phyloP scores from a whole-genome alignment of 306 rosid genomes.

The Alnus glutinosa region DNA sequence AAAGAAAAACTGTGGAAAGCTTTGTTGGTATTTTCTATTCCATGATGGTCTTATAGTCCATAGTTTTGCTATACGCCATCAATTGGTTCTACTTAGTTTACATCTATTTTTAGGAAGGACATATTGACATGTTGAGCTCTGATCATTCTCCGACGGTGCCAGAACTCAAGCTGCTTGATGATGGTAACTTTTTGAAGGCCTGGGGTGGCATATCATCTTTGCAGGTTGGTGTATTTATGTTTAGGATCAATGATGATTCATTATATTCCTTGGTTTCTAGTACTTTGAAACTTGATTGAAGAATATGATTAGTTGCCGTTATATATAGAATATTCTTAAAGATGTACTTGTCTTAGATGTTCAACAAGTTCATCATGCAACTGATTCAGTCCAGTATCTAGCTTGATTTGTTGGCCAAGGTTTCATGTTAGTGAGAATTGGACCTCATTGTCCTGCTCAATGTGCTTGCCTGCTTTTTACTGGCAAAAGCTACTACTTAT shows the following conservation, averaged over 20 bases:
- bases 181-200: conserved; percentile 84
- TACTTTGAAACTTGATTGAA: conserved; percentile 3
- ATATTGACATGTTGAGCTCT: conserved; percentile 76
- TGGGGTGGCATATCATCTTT: conserved; percentile 96
- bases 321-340: not conserved
- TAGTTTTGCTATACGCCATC: conserved; percentile 5
- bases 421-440: not conserved
- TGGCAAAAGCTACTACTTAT: not conserved
- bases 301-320: not conserved
- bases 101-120: conserved; percentile 63
- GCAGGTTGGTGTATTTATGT: conserved; percentile 57
- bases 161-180: conserved; percentile 76
- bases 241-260: conserved; percentile 7
- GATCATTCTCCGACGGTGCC: conserved; percentile 95
- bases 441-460: not conserved
- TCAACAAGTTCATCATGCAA: not conserved
- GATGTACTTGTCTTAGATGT: not conserved
- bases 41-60: conserved; percentile 1
- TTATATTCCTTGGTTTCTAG: not conserved
- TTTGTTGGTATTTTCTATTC: conserved; percentile 51
- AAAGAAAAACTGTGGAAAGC: conserved; percentile 81
- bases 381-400: not conserved
- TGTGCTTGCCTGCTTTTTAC: conserved; percentile 1
- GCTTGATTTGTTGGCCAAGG: not conserved
- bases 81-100: conserved; percentile 2